Evolutionary conservation across 306 rosid species (phyloP).

Genomic region (Dicorynia guianensis): DNA sequence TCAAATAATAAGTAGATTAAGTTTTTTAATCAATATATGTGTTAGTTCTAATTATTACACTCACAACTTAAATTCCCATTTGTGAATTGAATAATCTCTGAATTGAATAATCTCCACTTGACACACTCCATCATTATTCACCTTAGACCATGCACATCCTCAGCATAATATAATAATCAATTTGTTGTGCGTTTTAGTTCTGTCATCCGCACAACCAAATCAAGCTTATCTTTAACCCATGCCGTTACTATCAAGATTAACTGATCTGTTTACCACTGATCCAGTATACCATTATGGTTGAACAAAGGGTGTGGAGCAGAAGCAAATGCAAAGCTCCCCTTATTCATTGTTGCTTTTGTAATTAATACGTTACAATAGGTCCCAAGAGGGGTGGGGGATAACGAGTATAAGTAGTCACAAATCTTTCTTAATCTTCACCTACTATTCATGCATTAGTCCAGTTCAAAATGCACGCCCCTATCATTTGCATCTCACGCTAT

Average conservation of each 20-base stretch:
- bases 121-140: conserved; percentile 10
- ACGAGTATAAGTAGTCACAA: background rate
- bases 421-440: conserved; percentile 31
- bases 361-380: background rate
- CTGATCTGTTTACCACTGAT: too few species aligned
- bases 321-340: background rate
- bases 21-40: background rate
- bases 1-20: conserved; percentile 39
- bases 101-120: conserved; percentile 29
- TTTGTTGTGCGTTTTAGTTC: background rate
- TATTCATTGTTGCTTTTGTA: background rate
- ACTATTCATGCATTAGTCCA: background rate
- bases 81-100: conserved; percentile 29
- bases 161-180: conserved; percentile 16
- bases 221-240: background rate
- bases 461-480: background rate
- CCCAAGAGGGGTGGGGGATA: background rate
- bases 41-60: conserved; percentile 29
- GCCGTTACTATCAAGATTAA: background rate
- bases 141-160: conserved; percentile 9
- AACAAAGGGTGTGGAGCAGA: background rate
- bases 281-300: background rate
- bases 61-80: conserved; percentile 26
- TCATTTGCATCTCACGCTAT: background rate
- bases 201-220: conserved; percentile 9